Percentiles rank a stretch among this genome's conserved stretches.
Conservation (phyloP, 2,329 filamentous ascomycete species). For the Chalara sp. region DNA sequence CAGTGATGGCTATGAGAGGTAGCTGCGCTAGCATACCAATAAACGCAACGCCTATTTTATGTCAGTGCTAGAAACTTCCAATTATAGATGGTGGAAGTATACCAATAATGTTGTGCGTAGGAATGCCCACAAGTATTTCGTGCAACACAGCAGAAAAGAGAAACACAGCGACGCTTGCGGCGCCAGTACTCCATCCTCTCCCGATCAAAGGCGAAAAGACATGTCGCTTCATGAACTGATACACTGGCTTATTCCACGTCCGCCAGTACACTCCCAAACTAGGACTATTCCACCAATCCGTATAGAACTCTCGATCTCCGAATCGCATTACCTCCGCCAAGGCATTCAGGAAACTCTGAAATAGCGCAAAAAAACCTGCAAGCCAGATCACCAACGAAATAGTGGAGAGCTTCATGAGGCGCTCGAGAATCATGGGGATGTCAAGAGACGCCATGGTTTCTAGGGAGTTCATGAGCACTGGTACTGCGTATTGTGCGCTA, state of each 20-base stretch:
- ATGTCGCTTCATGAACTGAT: slow-evolving; percentile 92
- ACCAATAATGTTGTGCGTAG: slow-evolving; percentile 91
- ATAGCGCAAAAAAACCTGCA: slow-evolving; percentile 92
- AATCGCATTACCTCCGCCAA: slow-evolving; percentile 86
- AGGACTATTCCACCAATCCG: slow-evolving; percentile 95
- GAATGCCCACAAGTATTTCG: slow-evolving; percentile 86
- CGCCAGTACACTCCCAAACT: slow-evolving; percentile 88
- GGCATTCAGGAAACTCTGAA: slow-evolving; percentile 88
- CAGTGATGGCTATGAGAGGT: slow-evolving; percentile 76
- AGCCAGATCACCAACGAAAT: slow-evolving; percentile 97
- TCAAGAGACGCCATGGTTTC: slow-evolving; percentile 80
- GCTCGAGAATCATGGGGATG: slow-evolving; percentile 74
- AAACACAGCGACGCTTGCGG: slow-evolving; percentile 79
- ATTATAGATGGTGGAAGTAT: slow-evolving; percentile 23
- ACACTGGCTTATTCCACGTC: slow-evolving; percentile 96
- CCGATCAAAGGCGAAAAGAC: slow-evolving; percentile 84
- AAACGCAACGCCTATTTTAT: slow-evolving; percentile 70
- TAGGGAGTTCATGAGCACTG: slow-evolving; percentile 82
- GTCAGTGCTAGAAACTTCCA: slow-evolving; percentile 15
- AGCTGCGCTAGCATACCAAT: slow-evolving; percentile 90
- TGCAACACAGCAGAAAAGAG: slow-evolving; percentile 82
- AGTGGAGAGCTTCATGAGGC: slow-evolving; percentile 89
- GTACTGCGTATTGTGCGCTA: slow-evolving; percentile 88
- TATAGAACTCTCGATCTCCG: slow-evolving; percentile 90
- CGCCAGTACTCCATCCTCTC: slow-evolving; percentile 65